Conservation (phyloP, 257 asterid species). For the Fraxinus americana region DNA sequence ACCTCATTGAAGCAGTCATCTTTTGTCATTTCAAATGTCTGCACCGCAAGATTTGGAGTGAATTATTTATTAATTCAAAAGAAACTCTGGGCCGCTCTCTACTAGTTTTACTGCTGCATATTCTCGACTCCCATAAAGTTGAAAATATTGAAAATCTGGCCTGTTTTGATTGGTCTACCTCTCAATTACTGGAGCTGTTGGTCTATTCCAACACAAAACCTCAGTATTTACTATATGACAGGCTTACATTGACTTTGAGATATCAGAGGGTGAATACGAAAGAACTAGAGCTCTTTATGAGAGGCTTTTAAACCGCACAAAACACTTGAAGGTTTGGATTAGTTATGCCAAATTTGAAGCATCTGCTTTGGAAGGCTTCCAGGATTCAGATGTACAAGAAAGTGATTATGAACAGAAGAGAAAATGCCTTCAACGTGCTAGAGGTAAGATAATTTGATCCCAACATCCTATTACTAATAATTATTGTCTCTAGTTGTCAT, state of each 20-base stretch:
- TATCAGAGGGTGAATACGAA: constrained; percentile 78
- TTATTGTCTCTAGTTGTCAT: background rate
- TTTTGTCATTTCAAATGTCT: background rate
- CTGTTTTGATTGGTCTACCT: constrained; percentile 9
- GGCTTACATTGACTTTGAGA: constrained; percentile 97
- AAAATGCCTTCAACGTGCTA: constrained; percentile 66
- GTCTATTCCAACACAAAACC: constrained; percentile 6
- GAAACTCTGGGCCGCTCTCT: background rate
- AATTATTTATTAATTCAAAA: background rate
- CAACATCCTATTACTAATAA: background rate
- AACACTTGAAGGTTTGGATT: constrained; percentile 96
- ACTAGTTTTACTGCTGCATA: background rate
- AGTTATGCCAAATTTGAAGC: constrained; percentile 97
- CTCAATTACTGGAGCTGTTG: background rate
- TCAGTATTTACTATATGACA: constrained; percentile 32
- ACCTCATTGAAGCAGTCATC: background rate
- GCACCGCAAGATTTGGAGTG: background rate
- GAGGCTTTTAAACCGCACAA: constrained; percentile 87
- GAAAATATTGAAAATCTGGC: background rate
- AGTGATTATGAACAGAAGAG: constrained; percentile 50
- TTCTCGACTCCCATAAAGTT: background rate
- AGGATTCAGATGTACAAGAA: constrained; percentile 48
- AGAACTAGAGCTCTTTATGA: constrained; percentile 87
- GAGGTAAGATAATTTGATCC: constrained; percentile 54
- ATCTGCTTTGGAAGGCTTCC: constrained; percentile 54